phyloP scores from a whole-genome alignment of 2,329 filamentous ascomycete species.

The Drechslerella dactyloides region DNA sequence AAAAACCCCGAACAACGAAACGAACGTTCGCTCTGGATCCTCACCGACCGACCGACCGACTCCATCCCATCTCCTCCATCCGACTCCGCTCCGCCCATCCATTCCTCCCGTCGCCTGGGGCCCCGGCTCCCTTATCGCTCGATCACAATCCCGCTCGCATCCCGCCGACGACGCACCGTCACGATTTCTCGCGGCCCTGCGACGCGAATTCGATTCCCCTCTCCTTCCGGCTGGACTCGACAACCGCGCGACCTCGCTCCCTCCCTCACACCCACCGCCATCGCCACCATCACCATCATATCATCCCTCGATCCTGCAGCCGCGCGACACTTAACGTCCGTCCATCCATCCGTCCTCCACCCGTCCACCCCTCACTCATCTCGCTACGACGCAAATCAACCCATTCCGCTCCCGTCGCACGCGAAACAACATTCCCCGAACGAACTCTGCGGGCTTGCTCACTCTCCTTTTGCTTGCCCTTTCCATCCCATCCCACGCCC shows the following conservation, averaged over 20 bases:
- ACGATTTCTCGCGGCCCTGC: not conserved
- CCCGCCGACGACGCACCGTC: not conserved
- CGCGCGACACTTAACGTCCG: not conserved
- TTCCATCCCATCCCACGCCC: not conserved
- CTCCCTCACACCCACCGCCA: not conserved
- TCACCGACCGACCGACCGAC: not conserved
- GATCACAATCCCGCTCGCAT: not conserved
- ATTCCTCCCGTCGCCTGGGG: not conserved
- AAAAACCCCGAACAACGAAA: not conserved
- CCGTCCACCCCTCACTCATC: not conserved
- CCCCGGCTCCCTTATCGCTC: not conserved
- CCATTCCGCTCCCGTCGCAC: not conserved
- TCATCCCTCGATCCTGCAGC: not conserved
- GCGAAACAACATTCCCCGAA: not conserved
- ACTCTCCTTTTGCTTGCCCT: slow-evolving; percentile 4
- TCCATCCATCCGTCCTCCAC: not conserved
- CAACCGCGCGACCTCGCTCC: not conserved
- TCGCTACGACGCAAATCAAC: slow-evolving; percentile 5
- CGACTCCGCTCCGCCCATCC: not conserved
- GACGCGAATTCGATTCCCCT: too few species aligned
- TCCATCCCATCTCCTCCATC: too few species aligned
- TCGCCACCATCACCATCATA: not conserved
- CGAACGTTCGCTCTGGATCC: not conserved
- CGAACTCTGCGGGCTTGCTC: not conserved
- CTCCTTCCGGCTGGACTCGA: too few species aligned